Evolutionary conservation across 768 basidiomycete genomes (phyloP).

Genomic region (Leucocoprinus sp.): DNA sequence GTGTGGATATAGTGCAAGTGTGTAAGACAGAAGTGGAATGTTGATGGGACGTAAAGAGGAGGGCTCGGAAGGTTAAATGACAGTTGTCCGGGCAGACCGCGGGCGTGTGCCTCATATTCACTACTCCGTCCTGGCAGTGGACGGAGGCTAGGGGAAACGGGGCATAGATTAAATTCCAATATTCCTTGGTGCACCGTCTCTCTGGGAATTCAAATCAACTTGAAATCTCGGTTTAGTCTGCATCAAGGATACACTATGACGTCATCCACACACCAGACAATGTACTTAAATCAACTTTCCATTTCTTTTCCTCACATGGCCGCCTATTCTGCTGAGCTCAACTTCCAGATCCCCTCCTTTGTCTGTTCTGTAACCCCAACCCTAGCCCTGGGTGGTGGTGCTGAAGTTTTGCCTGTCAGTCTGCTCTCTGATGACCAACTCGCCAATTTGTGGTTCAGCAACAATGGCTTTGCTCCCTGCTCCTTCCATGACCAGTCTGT

Average conservation of each 20-base stretch:
- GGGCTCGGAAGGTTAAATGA: constrained; percentile 3
- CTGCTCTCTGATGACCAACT: constrained; percentile 22
- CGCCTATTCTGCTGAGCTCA: constrained; percentile 15
- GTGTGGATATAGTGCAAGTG: background rate
- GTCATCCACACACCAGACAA: constrained; percentile 4
- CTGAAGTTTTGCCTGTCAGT: constrained; percentile 56
- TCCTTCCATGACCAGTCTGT: constrained; percentile 13
- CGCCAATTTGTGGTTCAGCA: constrained; percentile 39
- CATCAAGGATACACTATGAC: too few species aligned
- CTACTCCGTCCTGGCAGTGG: constrained; percentile 55
- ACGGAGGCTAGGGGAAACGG: constrained; percentile 74
- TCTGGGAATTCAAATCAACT: too few species aligned
- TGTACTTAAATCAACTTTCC: constrained; percentile 2
- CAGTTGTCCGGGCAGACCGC: constrained; percentile 12
- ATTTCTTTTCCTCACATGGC: constrained; percentile 11
- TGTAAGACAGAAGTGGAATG: background rate
- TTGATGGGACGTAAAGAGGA: constrained; percentile 8
- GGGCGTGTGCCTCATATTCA: constrained; percentile 53
- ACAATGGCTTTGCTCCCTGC: constrained; percentile 30
- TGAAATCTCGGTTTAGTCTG: too few species aligned
- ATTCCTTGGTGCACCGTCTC: background rate
- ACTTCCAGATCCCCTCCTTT: constrained; percentile 55
- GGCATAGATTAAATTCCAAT: constrained; percentile 31
- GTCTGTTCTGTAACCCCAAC: constrained; percentile 49
- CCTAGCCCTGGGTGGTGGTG: constrained; percentile 65